phyloP scores from a whole-genome alignment of 1,284 basidiomycete species.

The Wallemia hederae region DNA sequence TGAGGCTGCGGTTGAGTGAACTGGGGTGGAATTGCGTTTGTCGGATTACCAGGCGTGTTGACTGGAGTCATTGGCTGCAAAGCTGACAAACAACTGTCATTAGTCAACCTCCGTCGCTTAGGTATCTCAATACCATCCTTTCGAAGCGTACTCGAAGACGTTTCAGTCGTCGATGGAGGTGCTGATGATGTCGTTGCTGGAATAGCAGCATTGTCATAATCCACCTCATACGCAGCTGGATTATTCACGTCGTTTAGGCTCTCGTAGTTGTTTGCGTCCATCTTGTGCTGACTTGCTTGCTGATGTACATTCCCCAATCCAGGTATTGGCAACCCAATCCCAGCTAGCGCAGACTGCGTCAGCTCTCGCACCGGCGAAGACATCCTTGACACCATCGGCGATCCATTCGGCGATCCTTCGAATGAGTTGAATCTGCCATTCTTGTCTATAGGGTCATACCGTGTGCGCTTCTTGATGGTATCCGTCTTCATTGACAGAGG shows the following conservation, averaged over 20 bases:
- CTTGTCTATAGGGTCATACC: background rate
- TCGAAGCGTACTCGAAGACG: background rate
- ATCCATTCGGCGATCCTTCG: background rate
- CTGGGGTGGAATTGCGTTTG: background rate
- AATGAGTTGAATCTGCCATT: background rate
- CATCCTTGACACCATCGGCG: background rate
- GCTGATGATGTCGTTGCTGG: background rate
- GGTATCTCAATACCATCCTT: background rate
- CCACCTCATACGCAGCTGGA: background rate
- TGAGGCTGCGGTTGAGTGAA: background rate
- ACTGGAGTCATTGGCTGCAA: background rate
- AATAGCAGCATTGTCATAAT: background rate
- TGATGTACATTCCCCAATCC: background rate
- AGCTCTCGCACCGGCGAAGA: background rate
- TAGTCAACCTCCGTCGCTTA: background rate
- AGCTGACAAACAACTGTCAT: background rate
- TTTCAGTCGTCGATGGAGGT: background rate
- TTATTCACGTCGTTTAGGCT: background rate
- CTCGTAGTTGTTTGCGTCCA: background rate
- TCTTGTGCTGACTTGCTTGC: background rate
- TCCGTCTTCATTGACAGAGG: background rate
- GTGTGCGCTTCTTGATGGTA: background rate
- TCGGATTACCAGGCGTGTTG: background rate
- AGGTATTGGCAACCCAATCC: background rate
- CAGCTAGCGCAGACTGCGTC: background rate